Evolutionary conservation across 306 rosid genomes (phyloP).

Genomic region (Prunus persica): DNA sequence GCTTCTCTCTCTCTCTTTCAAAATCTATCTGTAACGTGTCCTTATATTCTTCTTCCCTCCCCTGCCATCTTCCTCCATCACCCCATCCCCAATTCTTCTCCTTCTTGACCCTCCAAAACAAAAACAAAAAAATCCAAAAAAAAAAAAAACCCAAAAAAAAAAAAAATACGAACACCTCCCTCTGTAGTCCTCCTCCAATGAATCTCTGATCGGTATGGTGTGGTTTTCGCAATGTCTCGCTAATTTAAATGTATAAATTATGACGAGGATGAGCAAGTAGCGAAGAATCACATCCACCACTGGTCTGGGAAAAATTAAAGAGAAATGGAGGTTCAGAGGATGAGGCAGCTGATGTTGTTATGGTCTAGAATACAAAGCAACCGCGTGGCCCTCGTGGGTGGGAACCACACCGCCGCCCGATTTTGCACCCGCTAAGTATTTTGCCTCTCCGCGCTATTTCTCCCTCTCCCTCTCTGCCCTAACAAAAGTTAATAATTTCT

Average conservation of each 20-base stretch:
- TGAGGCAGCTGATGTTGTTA: conserved; percentile 56
- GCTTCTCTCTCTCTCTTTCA: conserved; percentile 9
- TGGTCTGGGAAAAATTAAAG: conserved; percentile 33
- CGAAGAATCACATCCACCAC: conserved; percentile 17
- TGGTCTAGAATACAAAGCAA: conserved; percentile 43
- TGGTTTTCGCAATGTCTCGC: conserved; percentile 22
- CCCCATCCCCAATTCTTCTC: background rate
- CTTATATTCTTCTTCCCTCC: background rate
- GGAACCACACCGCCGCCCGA: conserved; percentile 82
- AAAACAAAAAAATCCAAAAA: background rate
- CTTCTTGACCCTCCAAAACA: background rate
- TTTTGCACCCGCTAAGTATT: conserved; percentile 67
- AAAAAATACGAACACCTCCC: conserved; percentile 3
- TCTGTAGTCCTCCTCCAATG: conserved; percentile 32
- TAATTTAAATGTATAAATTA: background rate
- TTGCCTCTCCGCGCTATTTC: background rate
- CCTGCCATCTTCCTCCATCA: background rate
- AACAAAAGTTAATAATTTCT: background rate
- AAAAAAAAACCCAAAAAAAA: background rate
- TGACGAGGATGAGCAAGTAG: background rate
- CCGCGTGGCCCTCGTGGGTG: conserved; percentile 71
- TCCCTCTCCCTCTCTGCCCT: conserved; percentile 9
- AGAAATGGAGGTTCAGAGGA: conserved; percentile 67
- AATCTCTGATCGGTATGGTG: conserved; percentile 20
- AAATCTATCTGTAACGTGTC: background rate